Percentiles rank a stretch among this genome's conserved stretches.
phyloP scores from a whole-genome alignment of 306 rosid genomes.

The Rosa lucieae region DNA sequence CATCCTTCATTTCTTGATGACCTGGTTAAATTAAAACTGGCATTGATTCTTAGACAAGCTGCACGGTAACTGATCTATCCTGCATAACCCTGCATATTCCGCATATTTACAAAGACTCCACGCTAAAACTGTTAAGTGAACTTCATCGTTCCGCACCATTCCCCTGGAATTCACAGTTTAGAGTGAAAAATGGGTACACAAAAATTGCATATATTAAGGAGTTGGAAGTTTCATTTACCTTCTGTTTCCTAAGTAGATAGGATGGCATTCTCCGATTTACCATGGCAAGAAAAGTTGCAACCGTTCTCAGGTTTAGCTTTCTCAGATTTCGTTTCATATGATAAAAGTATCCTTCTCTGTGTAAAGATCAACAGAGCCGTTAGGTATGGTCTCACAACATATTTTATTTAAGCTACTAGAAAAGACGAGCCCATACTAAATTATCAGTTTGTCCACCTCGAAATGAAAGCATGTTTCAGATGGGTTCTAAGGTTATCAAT shows the following conservation, averaged over 20 bases:
- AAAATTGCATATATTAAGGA: background rate
- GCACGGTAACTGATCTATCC: background rate
- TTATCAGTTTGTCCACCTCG: background rate
- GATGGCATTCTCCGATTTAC: conserved; percentile 52
- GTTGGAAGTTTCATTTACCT: conserved; percentile 6
- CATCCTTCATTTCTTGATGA: conserved; percentile 28
- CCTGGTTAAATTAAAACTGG: conserved; percentile 29
- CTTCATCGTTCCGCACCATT: background rate
- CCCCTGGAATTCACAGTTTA: background rate
- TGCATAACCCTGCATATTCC: background rate
- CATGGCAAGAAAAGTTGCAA: conserved; percentile 27
- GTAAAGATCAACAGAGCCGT: background rate
- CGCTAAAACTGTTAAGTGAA: conserved; percentile 5
- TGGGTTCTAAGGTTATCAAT: background rate
- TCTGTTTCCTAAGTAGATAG: conserved; percentile 47
- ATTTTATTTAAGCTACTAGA: background rate
- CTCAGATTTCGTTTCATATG: conserved; percentile 41
- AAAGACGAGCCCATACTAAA: background rate
- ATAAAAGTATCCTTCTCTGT: conserved; percentile 68
- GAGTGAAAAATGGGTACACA: background rate
- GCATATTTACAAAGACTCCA: conserved; percentile 21
- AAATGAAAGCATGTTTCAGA: background rate
- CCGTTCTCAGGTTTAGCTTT: conserved; percentile 37
- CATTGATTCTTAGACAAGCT: conserved; percentile 10
- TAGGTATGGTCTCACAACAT: background rate